Base-by-base conservation (phyloP, 169 alveolate species). In the Toxoplasma gondii region DNA sequence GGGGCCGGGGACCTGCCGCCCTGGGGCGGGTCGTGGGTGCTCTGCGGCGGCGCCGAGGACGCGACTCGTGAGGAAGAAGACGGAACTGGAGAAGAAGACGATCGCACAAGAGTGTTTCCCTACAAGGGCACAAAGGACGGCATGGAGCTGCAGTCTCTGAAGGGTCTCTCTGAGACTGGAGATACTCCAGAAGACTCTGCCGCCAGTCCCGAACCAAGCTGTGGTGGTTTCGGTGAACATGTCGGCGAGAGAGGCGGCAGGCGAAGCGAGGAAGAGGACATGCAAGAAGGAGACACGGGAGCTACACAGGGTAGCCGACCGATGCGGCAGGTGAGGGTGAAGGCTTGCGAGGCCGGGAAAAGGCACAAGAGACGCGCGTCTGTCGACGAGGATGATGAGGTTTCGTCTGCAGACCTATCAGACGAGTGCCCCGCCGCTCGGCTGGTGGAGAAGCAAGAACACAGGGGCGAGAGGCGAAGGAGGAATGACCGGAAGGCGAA, bases 1-100 rank as follows among this genome's bases (percentile, higher is more conserved):
- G 58, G 58, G 22, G 74, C n/a, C 74, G 74, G 29, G n/a, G 74
- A 64, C 5, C 74, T 1, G 74, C 4, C 9, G 74, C 49, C 39
- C 44, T 78, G 86, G 86, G 86, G 86, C 7, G 86, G 86, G 45
- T 78, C 86, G 27, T 78, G 86, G 86, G 86, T 78, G 10, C 45
- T 78, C 27, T 78, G 86, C 45, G 86, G 86, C 22, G 86, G 86
- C 39, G 86, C 45, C 45, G 86, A 78, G n/a, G 86, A 78, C 45
- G 86, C 86, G 10, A 78, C 86, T 1, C 86, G 86, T 12, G 86
- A 78, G 86, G 86, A 78, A n/a, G 86, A 78, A 78, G 86, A 78
- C 45, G 86, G 86, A 7, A 78, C 16, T 36, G 86, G 86, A 1
- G 86, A 78, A 10, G 86, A 78, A 27, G 45, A 78, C 45, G 86